Base-by-base conservation (phyloP, 1,139 yeast genomes). In the Pichia sp. region DNA sequence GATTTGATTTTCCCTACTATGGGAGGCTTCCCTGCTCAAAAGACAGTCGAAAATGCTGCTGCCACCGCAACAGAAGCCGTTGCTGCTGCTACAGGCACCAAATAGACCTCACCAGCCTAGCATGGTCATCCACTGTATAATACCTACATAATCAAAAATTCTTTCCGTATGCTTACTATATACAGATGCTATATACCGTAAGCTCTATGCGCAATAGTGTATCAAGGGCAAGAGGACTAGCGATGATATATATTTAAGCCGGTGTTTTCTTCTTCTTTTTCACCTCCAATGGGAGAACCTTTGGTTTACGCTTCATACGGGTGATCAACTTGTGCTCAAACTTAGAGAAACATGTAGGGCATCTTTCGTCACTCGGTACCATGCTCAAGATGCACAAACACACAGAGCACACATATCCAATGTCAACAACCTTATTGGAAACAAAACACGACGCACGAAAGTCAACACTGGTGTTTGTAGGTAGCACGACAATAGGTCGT, bases 401-500 rank as follows among this genome's bases (percentile, higher is more conserved):
- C 26, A 95, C 97, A 23, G 96, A 86, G 68, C 99, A 95, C 3
- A 95, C 98, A 62, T 80, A 91, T 0, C 98, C 99, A 47, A 93
- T 78, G 60, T 95, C 97, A 16, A 95, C 93, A 3, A 93, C 85
- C 60, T 83, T 80, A 28, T 95, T 93, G 0, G 97, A 89, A 25
- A 90, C 72, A 64, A 89, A 93, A 68, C 99, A 93, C 34, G 96
- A 90, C 1, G 99, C 97, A 57, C 96, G 74, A 66, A 93, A 95
- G 67, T 93, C 96, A 43, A 93, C 95, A 58, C 87, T 84, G 4
- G 89, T 82, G 63, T 85, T 86, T 1, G 95, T 86, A 1, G 98
- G 97, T 44, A 88, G 73, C 40, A 89, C 83, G 36, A 95, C 74
- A 51, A 83, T 80, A 12, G 82, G 79, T 50, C 97, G 74, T 31